Base-by-base conservation (phyloP, 306 rosid species). In the Leucaena leucocephala region DNA sequence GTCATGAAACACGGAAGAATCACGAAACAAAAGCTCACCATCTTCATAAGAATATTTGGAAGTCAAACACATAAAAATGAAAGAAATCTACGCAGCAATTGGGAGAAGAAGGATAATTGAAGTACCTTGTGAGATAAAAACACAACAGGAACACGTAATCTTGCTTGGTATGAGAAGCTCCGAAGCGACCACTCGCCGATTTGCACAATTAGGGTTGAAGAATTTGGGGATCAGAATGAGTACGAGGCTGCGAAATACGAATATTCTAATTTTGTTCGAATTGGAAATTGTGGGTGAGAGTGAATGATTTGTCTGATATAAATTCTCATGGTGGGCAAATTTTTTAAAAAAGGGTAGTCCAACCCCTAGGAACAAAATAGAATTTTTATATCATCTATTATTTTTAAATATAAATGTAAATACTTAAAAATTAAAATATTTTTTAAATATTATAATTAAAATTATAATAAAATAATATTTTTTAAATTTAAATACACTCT, bases 231-330 rank as follows among this genome's bases (percentile, higher is more conserved):
- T 54, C 62, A 19, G 48, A 52, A 19, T 10, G 12, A 8, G 46
- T 3, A 52, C 48, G 52, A 46, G 71, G 75, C 81, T 67, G 77
- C 22, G 74, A 85, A 81, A 79, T 71, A 85, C 81, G 96, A 84
- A 89, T 85, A 85, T 87, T 85, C 84, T 21, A 7, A n/a, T 22
- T 73, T 72, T 14, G 49, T 75, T 84, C 6, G 65, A 57, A 8
- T 69, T 54, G 7, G 38, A 2, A 66, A 39, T 33, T 44, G 76
- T 86, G 73, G 84, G 39, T 22, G 73, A 39, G 81, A 54, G 39
- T 19, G 27, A 52, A 13, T 27, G 4, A 10, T 17, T 8, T 14
- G 10, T 6, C 57, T 4, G 11, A 8, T 8, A 43, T 43, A 6
- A 4, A n/a, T n/a, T n/a, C n/a, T n/a, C n/a, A 38, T 38, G 40